phyloP scores from a whole-genome alignment of 495 filamentous ascomycete genomes.

The Aspergillus bertholletiae region DNA sequence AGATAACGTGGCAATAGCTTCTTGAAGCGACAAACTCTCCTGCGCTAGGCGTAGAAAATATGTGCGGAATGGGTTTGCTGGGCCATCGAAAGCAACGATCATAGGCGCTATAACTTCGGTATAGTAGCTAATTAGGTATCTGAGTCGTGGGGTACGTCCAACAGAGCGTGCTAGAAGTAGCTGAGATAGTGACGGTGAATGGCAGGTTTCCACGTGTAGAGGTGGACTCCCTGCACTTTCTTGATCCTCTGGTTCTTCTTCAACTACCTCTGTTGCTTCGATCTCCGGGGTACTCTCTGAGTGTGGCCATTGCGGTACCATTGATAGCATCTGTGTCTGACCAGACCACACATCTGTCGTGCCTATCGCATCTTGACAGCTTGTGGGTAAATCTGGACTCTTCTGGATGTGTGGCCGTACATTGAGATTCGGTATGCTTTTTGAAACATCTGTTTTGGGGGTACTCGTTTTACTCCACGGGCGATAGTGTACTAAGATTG shows the following conservation, averaged over 20 bases:
- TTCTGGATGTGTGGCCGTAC: not conserved
- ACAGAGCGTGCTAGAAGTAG: conserved; percentile 44
- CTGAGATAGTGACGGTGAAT: conserved; percentile 40
- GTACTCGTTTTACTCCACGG: not conserved
- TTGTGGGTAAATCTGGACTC: not conserved
- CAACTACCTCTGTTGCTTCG: not conserved
- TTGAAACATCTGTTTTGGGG: not conserved
- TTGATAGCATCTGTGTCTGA: not conserved
- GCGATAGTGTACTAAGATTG: not conserved
- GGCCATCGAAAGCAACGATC: conserved; percentile 86
- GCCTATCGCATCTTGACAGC: not conserved
- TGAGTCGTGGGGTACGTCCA: conserved; percentile 53
- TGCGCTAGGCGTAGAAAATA: conserved; percentile 78
- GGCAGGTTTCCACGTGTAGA: conserved; percentile 13
- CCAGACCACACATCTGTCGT: not conserved
- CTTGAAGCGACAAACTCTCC: conserved; percentile 76
- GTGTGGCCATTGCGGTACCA: not conserved
- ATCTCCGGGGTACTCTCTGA: not conserved
- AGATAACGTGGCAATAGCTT: conserved; percentile 86
- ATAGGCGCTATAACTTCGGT: conserved; percentile 87
- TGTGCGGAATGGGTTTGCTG: conserved; percentile 78
- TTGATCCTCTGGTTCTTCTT: not conserved
- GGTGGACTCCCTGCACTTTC: not conserved
- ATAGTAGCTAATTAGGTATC: conserved; percentile 60
- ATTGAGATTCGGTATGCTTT: not conserved